Evolutionary conservation across 2,329 filamentous ascomycete genomes (phyloP), one percentile per base, ranked within the genome.

Genomic region (Stagonosporopsis vannaccii): DNA sequence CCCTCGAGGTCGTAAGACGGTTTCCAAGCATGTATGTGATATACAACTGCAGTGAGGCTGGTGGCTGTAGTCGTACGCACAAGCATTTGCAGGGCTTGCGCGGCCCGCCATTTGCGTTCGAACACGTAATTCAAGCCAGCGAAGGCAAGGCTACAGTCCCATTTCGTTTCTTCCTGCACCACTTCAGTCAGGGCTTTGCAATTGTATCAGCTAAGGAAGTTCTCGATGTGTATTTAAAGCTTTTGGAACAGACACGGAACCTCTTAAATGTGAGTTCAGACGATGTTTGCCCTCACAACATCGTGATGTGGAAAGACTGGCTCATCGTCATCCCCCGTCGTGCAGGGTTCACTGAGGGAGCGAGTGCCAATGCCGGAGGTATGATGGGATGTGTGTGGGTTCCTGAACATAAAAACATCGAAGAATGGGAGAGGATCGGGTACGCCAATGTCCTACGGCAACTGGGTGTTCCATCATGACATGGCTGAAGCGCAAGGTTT

Each of bases 291-390:
- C 75, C 80, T 4, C 82, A 84, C 60, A 83, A 82, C 56, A 69
- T 83, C 12, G 62, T 81, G 2, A 65, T 83, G 40, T 76, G 77
- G 54, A 68, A 72, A 25, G 70, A 76, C 22, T 78, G 78, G 71
- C 75, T 84, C 20, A 62, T 83, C n/a, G 77, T 83, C 2, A 74
- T 83, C 22, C 81, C 82, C 3, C 70, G 82, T 22, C 70, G 74
- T 13, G 65, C 55, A 4, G 75, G 69, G 0, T 72, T 67, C 0
- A 69, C 76, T 15, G 63, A 73, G 9, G 77, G 74, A 0, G 69
- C 75, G 1, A 79, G 75, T 36, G 78, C 77, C 1, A 82, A 83
- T 60, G 73, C 80, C 0, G 73, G 75, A 0, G 80, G 79, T 1
- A 82, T 83, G 80, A 48, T 83, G 45, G 82, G 82, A 0, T 74